Percentiles rank a stretch among this genome's conserved stretches.
These are phyloP conservation scores for Microbotryum intermedium DNA, from an alignment of 1,284 basidiomycete genomes.

Conservation along the genomic window DNA sequence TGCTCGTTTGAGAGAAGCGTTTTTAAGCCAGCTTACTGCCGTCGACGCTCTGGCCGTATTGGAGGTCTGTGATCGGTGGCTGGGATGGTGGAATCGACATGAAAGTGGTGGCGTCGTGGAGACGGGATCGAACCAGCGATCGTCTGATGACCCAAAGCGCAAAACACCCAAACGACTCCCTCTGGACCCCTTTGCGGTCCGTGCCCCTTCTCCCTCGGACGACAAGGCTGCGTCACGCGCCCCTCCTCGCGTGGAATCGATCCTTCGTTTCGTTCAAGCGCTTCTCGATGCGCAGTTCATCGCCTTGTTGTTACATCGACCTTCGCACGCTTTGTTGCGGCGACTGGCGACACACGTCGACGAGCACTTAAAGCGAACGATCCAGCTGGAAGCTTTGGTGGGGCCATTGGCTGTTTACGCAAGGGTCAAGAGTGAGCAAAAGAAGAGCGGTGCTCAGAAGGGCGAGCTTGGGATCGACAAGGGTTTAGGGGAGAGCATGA, in stretches of 20 bases:
- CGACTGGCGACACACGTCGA: slow-evolving; percentile 19
- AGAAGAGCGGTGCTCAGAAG: background rate
- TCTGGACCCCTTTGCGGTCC: too few relatives aligned
- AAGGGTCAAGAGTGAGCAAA: slow-evolving; percentile 14
- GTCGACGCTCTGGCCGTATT: slow-evolving; percentile 19
- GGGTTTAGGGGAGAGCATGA: slow-evolving; percentile 24
- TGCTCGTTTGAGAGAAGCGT: slow-evolving; percentile 9
- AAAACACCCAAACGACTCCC: too few relatives aligned
- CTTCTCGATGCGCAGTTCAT: slow-evolving; percentile 30
- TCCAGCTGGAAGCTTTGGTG: slow-evolving; percentile 21
- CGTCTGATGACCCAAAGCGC: background rate
- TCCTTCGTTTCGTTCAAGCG: slow-evolving; percentile 23
- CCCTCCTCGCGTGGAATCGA: background rate
- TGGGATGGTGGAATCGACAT: slow-evolving; percentile 9
- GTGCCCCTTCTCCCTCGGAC: too few relatives aligned
- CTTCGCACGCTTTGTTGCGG: slow-evolving; percentile 25
- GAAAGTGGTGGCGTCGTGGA: background rate
- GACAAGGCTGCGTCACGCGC: too few relatives aligned
- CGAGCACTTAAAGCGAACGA: slow-evolving; percentile 8
- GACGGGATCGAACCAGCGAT: background rate
- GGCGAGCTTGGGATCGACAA: slow-evolving; percentile 7
- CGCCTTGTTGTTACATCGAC: slow-evolving; percentile 25
- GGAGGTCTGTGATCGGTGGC: slow-evolving; percentile 22
- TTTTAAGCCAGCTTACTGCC: slow-evolving; percentile 18
- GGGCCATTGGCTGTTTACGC: slow-evolving; percentile 23